Percentiles rank a stretch among this genome's conserved stretches.
Conservation (phyloP, 73 alveolate species). For the Tetrahymena borealis region DNA sequence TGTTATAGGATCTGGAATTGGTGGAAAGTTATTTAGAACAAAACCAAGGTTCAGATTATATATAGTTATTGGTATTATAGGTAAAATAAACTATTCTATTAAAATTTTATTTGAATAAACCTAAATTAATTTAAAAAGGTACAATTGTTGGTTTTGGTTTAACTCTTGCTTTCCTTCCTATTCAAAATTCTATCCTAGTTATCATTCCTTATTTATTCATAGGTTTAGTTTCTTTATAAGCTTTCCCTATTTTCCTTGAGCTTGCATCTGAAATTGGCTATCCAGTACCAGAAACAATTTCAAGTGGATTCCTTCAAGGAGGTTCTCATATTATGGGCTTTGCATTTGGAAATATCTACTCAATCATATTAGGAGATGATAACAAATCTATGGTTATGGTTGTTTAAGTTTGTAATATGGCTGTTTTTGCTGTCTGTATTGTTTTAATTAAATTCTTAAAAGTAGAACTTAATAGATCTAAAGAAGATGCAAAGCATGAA, state of each 20-base stretch:
- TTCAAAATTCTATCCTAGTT: not conserved
- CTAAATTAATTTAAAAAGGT: not conserved
- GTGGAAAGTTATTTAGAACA: not conserved
- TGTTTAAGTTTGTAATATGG: not conserved
- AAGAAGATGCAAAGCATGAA: not conserved
- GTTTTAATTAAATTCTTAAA: not conserved
- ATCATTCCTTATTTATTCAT: not conserved
- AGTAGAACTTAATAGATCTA: not conserved
- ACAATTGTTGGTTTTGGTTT: not conserved
- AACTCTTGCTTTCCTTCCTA: not conserved
- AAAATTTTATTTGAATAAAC: too few species aligned
- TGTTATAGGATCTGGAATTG: not conserved
- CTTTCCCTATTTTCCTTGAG: not conserved
- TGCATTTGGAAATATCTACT: not conserved
- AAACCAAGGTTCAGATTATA: not conserved
- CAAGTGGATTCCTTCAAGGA: not conserved
- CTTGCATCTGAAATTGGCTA: not conserved
- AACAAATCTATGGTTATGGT: not conserved
- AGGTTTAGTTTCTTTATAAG: not conserved
- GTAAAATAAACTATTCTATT: not conserved
- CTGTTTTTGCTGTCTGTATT: not conserved
- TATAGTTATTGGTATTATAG: not conserved
- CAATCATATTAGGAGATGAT: not conserved
- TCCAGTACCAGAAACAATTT: not conserved
- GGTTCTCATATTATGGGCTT: not conserved